Conservation (phyloP, 331 rosid genomes). For the Acacia concinna region DNA sequence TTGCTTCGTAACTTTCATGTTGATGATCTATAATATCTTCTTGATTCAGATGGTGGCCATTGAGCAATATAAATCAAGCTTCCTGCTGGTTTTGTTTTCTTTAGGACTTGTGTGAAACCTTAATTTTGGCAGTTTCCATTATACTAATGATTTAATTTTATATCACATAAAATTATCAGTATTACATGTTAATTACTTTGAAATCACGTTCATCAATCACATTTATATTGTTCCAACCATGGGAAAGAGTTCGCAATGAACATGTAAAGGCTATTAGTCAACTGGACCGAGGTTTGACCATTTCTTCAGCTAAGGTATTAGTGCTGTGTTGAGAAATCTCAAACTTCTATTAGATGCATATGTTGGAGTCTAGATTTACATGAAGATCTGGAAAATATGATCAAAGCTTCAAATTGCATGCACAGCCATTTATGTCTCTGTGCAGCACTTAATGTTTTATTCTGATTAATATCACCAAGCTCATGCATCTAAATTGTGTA, state of each 20-base stretch:
- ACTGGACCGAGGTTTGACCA: neutral
- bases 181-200: neutral
- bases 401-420: neutral
- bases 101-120: neutral
- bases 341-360: neutral
- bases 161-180: neutral
- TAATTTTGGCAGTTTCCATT: neutral
- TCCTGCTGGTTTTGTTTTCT: neutral
- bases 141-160: neutral
- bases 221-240: neutral
- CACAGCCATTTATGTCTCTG: neutral
- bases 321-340: neutral
- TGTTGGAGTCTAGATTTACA: neutral
- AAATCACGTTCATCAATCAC: neutral
- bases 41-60: neutral
- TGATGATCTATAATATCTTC: neutral
- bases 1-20: neutral
- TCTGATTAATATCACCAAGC: neutral
- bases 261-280: neutral
- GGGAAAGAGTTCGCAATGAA: neutral
- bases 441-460: neutral
- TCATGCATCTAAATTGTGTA: slow-evolving; percentile 10
- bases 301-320: neutral
- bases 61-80: slow-evolving; percentile 14
- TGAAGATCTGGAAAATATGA: neutral